Evolutionary conservation across 495 filamentous ascomycete genomes (phyloP).

Genomic region (Penicillium antarcticum): DNA sequence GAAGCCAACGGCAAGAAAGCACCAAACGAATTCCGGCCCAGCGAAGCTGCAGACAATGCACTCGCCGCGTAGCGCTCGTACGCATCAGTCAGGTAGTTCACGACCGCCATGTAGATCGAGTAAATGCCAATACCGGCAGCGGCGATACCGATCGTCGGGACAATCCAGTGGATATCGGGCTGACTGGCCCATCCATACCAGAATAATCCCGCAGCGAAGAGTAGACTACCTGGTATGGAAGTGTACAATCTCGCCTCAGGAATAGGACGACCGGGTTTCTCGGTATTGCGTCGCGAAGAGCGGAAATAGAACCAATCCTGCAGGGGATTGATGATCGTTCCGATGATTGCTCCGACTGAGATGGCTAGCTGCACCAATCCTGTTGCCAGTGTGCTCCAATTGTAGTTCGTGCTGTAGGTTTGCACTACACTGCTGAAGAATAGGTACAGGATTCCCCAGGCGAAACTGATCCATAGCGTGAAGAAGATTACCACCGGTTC

Average conservation of each 20-base stretch:
- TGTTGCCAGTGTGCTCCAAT: constrained; percentile 30
- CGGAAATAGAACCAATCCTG: constrained; percentile 38
- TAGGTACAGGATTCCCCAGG: constrained; percentile 51
- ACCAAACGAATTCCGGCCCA: constrained; percentile 34
- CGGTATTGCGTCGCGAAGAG: constrained; percentile 23
- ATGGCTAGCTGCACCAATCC: constrained; percentile 41
- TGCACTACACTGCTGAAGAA: constrained; percentile 41
- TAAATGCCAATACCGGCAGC: constrained; percentile 39
- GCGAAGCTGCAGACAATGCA: constrained; percentile 32
- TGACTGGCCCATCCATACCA: constrained; percentile 41
- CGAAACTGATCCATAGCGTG: constrained; percentile 52
- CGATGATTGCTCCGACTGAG: constrained; percentile 38
- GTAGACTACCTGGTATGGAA: constrained; percentile 36
- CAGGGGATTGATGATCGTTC: constrained; percentile 38
- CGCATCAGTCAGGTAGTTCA: constrained; percentile 46
- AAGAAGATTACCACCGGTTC: constrained; percentile 53
- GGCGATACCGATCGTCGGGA: constrained; percentile 34
- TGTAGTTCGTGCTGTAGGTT: constrained; percentile 36
- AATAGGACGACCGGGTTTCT: constrained; percentile 28
- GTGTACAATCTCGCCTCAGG: constrained; percentile 43
- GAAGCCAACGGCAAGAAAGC: constrained; percentile 39
- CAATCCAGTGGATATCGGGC: constrained; percentile 36
- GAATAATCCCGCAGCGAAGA: constrained; percentile 39
- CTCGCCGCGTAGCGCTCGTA: constrained; percentile 41
- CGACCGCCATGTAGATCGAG: constrained; percentile 45